Evolutionary conservation across 2,329 filamentous ascomycete species (phyloP).

Genomic region (Fusarium mangiferae): DNA sequence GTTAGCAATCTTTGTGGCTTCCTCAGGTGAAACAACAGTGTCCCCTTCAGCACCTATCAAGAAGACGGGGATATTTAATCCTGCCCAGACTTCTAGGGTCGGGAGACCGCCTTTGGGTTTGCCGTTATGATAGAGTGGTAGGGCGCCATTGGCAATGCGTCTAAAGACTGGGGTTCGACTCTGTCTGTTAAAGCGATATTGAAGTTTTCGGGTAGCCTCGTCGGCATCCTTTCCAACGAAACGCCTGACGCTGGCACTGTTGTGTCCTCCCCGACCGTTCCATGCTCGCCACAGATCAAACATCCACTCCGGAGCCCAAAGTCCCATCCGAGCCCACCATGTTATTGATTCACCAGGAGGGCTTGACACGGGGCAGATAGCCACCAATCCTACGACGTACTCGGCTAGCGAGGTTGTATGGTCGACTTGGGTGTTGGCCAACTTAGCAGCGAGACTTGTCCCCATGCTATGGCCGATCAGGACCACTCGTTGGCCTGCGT

Average conservation of each 20-base stretch:
- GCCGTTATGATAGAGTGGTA: slow-evolving; percentile 69
- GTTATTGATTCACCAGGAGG: slow-evolving; percentile 63
- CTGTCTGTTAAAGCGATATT: slow-evolving; percentile 82
- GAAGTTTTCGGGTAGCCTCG: slow-evolving; percentile 71
- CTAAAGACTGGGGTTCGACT: slow-evolving; percentile 85
- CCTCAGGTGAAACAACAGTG: slow-evolving; percentile 75
- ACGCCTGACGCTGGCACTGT: slow-evolving; percentile 81
- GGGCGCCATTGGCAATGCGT: slow-evolving; percentile 78
- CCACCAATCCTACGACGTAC: slow-evolving; percentile 79
- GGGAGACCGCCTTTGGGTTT: slow-evolving; percentile 72
- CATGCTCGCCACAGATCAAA: slow-evolving; percentile 82
- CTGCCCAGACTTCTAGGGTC: slow-evolving; percentile 76
- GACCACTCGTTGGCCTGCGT: slow-evolving; percentile 75
- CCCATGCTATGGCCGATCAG: slow-evolving; percentile 93
- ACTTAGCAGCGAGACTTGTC: slow-evolving; percentile 77
- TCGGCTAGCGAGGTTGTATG: slow-evolving; percentile 64
- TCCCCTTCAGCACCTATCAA: slow-evolving; percentile 84
- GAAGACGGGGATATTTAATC: slow-evolving; percentile 77
- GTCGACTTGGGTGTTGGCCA: slow-evolving; percentile 63
- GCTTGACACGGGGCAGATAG: slow-evolving; percentile 80
- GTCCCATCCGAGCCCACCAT: slow-evolving; percentile 62
- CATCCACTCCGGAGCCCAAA: slow-evolving; percentile 75
- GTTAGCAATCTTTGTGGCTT: slow-evolving; percentile 73
- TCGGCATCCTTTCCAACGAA: slow-evolving; percentile 78
- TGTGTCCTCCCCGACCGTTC: slow-evolving; percentile 80